Evolutionary conservation across 140 eudicot species (phyloP), one percentile per base, ranked within the genome.

Genomic region (Cichorium intybus): DNA sequence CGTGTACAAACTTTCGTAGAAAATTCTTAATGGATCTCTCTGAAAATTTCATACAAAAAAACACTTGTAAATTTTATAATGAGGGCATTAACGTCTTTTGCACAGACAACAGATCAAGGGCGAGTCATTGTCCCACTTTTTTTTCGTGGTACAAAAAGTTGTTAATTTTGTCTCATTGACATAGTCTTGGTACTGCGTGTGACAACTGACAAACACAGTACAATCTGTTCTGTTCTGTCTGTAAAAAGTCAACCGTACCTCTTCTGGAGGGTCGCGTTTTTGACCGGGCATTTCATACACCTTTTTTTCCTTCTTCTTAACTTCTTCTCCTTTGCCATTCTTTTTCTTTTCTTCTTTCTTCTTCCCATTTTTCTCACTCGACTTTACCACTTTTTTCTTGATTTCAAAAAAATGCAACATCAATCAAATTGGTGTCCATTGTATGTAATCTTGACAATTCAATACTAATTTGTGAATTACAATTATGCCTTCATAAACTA

Each of bases 21-120:
- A 90, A 68, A 90, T 87, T 83, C 96, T 80, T 84, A 90, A 75
- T 0, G 97, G 90, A 65, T 90, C 97, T 84, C 97, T 82, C 97
- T 90, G 82, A 56, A 81, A 74, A 18, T 43, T 41, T 43, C 31
- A 73, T 73, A 62, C 57, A 14, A n/a, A 45, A 53, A 68, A 50
- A 62, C 8, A 14, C 17, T 15, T 16, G 54, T 61, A 15, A 80
- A 35, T 49, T 60, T 39, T 20, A 28, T 56, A 29, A 12, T 12
- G 7, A 15, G 20, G 49, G 49, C 20, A 43, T 43, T 43, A 14
- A 15, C 20, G 49, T 43, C 49, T 14, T 43, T 43, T 43, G 1
- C 20, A 48, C 21, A 62, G 26, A 26, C 14, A 66, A 24, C 18
- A 43, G 20, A 20, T 14, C 3, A 4, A 35, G 43, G 10, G 43